A percentile compares a stretch with the other conserved stretches of the same genome.
Evolutionary conservation across 441 rosid species (phyloP).

Genomic region (Metrosideros polymorpha): DNA sequence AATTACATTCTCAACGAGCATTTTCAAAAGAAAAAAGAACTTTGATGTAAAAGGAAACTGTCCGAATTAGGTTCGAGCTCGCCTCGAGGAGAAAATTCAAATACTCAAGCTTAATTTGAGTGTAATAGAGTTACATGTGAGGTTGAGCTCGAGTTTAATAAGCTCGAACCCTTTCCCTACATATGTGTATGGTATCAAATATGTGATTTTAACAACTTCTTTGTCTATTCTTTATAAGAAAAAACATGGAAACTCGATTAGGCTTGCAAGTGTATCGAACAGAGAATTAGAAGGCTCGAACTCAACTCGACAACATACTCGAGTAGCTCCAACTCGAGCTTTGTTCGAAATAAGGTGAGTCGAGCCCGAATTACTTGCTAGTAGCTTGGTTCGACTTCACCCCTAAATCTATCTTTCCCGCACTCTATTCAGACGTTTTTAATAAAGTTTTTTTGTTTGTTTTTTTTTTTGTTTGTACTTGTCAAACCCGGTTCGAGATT

Average conservation of each 20-base stretch:
- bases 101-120: not conserved
- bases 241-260: accelerated
- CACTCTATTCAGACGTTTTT: not conserved
- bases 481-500: not conserved
- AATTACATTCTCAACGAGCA: not conserved
- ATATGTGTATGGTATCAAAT: accelerated
- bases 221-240: accelerated
- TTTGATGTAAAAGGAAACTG: not conserved
- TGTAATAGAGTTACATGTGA: not conserved
- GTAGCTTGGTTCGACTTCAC: not conserved
- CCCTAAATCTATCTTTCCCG: not conserved
- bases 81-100: not conserved
- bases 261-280: accelerated
- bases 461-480: not conserved
- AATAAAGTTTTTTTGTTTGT: accelerated
- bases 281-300: not conserved
- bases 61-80: not conserved
- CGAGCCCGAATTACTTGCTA: not conserved
- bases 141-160: not conserved
- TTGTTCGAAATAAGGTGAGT: not conserved
- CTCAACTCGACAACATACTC: accelerated
- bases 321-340: not conserved
- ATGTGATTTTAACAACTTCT: not conserved
- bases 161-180: not conserved
- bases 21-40: not conserved